A percentile compares a stretch with the other conserved stretches of the same genome.
These are phyloP conservation scores for Pseudopithomyces chartarum DNA, from an alignment of 2,329 filamentous ascomycete species.

Conservation along the genomic window DNA sequence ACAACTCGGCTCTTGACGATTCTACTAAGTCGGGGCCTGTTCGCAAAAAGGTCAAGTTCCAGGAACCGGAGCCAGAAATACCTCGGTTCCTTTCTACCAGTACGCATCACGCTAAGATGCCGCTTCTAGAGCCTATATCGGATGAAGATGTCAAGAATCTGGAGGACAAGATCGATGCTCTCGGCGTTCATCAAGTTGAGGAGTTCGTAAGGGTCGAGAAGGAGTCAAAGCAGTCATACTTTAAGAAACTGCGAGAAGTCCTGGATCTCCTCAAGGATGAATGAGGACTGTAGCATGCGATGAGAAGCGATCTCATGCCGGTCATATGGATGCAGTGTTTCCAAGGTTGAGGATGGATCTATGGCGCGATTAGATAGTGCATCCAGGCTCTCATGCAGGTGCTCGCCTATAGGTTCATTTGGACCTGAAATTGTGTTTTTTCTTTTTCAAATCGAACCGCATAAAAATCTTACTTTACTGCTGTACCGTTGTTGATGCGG, in stretches of 20 bases:
- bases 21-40: slow-evolving; percentile 13
- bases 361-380: too few species aligned
- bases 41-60: slow-evolving; percentile 33
- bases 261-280: slow-evolving; percentile 19
- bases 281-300: slow-evolving; percentile 7
- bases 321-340: too few species aligned
- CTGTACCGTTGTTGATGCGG: too few species aligned
- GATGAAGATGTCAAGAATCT: slow-evolving; percentile 19
- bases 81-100: slow-evolving; percentile 27
- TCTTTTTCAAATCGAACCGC: too few species aligned
- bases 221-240: slow-evolving; percentile 29
- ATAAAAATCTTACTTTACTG: too few species aligned
- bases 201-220: slow-evolving; percentile 26
- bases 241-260: slow-evolving; percentile 29
- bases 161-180: slow-evolving; percentile 14
- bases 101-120: neutral
- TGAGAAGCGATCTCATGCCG: too few species aligned
- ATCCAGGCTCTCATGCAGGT: too few species aligned
- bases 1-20: slow-evolving; percentile 22
- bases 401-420: too few species aligned
- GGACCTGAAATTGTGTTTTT: too few species aligned
- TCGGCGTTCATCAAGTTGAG: slow-evolving; percentile 27
- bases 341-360: too few species aligned
- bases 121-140: slow-evolving; percentile 15
- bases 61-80: slow-evolving; percentile 10